Evolutionary conservation across 352 stramenopile species (phyloP), one percentile per base, ranked within the genome.

Genomic region (Plasmopara viticola): DNA sequence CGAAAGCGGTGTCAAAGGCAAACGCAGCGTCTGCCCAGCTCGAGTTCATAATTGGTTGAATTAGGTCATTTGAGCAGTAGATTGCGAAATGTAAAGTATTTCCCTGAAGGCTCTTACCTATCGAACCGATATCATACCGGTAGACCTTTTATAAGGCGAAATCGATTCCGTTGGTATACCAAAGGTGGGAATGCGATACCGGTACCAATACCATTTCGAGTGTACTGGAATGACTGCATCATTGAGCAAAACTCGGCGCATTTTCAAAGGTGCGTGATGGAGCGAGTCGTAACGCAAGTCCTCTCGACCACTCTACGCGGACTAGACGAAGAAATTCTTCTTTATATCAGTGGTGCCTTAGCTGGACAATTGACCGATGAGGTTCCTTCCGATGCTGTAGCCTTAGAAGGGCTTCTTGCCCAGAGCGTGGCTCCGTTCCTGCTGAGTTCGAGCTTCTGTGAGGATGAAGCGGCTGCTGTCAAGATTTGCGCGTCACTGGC

Each of bases 401-500:
- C 71, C 39, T 66, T 89, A 17, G 58, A 66, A 20, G 38, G 58
- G n/a, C 47, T 67, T 34, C 58, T 93, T 17, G 45, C 64, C 12
- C 72, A 85, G 51, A 85, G 58, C 53, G 68, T 89, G n/a, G 72
- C 78, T 51, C 82, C 79, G 9, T 93, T 93, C 55, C 56, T 93
- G 25, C 29, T 86, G 14, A 85, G 72, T 44, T 70, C 72, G 34
- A 68, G 59, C 37, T 81, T 82, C 44, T 56, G 9, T 9, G 55
- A 64, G n/a, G 70, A 86, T 54, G 68, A 84, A 13, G 47, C 31
- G 17, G 64, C 58, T 15, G 79, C 74, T 8, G 42, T 59, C 6
- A 58, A 48, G 17, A 56, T 79, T 30, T 90, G 78, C 53, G 37
- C 41, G 6, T 45, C 62, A 35, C 62, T 93, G 17, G 71, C 75